Percentiles rank a stretch among this genome's conserved stretches.
These are phyloP conservation scores for Patellaria atrata DNA, from an alignment of 495 filamentous ascomycete species.

Conservation along the genomic window DNA sequence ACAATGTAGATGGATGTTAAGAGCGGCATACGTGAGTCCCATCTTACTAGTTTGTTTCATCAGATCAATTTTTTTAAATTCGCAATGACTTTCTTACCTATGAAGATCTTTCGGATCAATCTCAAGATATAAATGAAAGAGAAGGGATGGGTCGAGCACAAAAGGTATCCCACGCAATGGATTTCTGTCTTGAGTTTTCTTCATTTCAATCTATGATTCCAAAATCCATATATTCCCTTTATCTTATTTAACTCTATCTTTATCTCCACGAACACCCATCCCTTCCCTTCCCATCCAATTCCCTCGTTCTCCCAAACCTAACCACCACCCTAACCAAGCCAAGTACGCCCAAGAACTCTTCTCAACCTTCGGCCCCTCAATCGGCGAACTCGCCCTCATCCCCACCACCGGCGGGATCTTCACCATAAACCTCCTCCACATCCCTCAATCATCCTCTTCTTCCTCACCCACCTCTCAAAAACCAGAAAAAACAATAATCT, in stretches of 20 bases:
- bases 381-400: constrained; percentile 84
- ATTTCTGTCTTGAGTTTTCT: too few relatives aligned
- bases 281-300: background rate
- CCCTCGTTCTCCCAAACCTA: background rate
- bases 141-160: too few relatives aligned
- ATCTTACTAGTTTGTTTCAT: background rate
- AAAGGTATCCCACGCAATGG: too few relatives aligned
- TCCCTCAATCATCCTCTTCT: too few relatives aligned
- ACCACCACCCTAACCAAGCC: background rate
- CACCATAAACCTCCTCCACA: too few relatives aligned
- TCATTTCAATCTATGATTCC: too few relatives aligned
- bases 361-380: constrained; percentile 74
- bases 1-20: constrained; percentile 60
- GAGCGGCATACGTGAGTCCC: constrained; percentile 53
- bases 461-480: constrained; percentile 21
- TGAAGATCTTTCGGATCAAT: too few relatives aligned
- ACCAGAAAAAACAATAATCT: too few relatives aligned
- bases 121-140: too few relatives aligned
- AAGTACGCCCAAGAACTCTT: constrained; percentile 82
- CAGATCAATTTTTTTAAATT: background rate
- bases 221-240: too few relatives aligned
- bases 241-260: background rate
- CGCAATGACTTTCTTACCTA: too few relatives aligned
- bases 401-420: constrained; percentile 79
- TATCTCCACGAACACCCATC: too few relatives aligned